phyloP scores from a whole-genome alignment of 176 grass and related monocot species.

The Aegilops longissima region DNA sequence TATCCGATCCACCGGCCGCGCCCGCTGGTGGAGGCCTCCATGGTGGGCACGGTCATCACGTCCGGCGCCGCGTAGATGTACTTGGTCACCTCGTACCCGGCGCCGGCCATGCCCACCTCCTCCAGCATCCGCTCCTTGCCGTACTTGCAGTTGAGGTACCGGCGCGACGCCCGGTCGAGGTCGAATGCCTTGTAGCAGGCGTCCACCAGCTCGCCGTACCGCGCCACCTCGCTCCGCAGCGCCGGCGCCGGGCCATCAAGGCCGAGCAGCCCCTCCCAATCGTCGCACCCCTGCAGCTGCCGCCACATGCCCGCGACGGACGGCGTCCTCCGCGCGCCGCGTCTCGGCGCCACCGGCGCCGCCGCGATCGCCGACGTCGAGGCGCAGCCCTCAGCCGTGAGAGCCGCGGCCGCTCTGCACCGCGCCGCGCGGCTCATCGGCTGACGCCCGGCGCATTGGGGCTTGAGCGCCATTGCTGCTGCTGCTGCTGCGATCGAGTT shows the following conservation, averaged over 20 bases:
- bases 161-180: slow-evolving; percentile 47
- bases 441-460: slow-evolving; percentile 24
- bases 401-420: not conserved
- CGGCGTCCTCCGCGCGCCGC: not conserved
- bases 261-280: slow-evolving; percentile 51
- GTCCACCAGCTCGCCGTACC: slow-evolving; percentile 68
- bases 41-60: slow-evolving; percentile 42
- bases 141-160: slow-evolving; percentile 66
- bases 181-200: slow-evolving; percentile 79
- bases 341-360: not conserved
- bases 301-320: slow-evolving; percentile 57
- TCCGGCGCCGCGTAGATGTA: slow-evolving; percentile 75
- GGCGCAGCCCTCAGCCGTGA: not conserved
- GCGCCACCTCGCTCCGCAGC: slow-evolving; percentile 52
- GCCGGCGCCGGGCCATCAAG: slow-evolving; percentile 37
- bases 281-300: slow-evolving; percentile 57
- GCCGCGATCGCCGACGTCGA: not conserved
- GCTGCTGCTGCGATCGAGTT: not conserved
- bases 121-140: slow-evolving; percentile 49
- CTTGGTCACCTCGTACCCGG: slow-evolving; percentile 57
- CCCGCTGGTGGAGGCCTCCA: slow-evolving; percentile 41
- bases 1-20: slow-evolving; percentile 70
- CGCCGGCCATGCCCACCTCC: slow-evolving; percentile 48
- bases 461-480: not conserved
- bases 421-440: not conserved